Conservation (phyloP, 75 land plant genomes). For the Ceratopteris richardii region DNA sequence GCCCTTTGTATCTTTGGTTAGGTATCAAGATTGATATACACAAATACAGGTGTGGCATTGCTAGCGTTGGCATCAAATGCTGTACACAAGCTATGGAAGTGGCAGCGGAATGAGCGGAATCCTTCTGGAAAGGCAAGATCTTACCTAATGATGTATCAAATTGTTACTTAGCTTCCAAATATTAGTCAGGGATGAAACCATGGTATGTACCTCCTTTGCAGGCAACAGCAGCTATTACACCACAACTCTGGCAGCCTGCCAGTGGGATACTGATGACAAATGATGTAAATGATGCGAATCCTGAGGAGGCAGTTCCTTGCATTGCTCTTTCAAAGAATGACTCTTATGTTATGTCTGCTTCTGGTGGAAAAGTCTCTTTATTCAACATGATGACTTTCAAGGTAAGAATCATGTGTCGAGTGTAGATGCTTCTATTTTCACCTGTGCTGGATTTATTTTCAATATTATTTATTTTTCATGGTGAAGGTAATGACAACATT, state of each 20-base stretch:
- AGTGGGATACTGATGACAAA: no score
- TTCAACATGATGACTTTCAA: conserved; percentile 63
- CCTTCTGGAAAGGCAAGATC: conserved; percentile 51
- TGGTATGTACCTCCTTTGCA: no score
- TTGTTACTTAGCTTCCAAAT: no score
- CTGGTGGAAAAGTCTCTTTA: conserved; percentile 51
- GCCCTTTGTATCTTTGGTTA: no score
- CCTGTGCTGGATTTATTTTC: no score
- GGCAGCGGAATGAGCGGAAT: conserved; percentile 44
- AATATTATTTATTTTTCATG: background rate
- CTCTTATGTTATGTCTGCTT: conserved; percentile 60
- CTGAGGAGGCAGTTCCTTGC: no score
- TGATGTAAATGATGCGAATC: conserved; percentile 37
- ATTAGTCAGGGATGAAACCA: no score
- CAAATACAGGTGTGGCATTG: no score
- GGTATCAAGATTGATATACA: conserved; percentile 55
- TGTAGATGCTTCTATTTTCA: background rate
- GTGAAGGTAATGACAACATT: conserved; percentile 51
- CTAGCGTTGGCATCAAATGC: conserved; percentile 66
- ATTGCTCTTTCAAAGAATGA: conserved; percentile 59
- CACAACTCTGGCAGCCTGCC: conserved; percentile 48
- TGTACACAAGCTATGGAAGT: conserved; percentile 59
- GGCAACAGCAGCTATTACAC: conserved; percentile 38
- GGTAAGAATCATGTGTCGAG: conserved; percentile 17
- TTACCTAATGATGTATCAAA: no score